These are phyloP conservation scores for Suillus variegatus DNA, from an alignment of 768 basidiomycete genomes.

Conservation along the genomic window DNA sequence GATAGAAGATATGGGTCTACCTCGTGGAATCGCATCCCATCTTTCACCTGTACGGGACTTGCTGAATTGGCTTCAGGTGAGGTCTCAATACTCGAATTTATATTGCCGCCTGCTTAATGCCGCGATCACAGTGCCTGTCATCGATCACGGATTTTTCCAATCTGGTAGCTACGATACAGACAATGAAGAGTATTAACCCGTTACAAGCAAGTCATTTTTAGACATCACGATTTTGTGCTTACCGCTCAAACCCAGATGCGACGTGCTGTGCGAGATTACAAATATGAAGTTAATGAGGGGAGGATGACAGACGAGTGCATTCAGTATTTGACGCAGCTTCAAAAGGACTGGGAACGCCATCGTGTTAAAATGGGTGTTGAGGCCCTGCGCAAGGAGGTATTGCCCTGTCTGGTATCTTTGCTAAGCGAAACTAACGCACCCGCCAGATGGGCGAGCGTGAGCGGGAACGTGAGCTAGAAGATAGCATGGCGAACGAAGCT, in stretches of 20 bases:
- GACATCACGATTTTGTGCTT: constrained; percentile 1
- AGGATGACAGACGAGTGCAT: constrained; percentile 94
- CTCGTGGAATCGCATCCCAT: constrained; percentile 75
- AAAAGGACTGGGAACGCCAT: constrained; percentile 97
- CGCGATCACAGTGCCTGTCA: constrained; percentile 65
- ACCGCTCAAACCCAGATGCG: constrained; percentile 63
- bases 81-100: constrained; percentile 13
- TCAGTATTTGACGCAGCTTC: constrained; percentile 91
- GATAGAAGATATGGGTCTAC: constrained; percentile 80
- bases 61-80: constrained; percentile 82
- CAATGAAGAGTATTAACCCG: constrained; percentile 85
- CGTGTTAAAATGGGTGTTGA: constrained; percentile 86
- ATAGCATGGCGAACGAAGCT: constrained; percentile 34
- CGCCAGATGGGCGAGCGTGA: constrained; percentile 68
- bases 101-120: constrained; percentile 4
- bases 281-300: constrained; percentile 90
- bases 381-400: constrained; percentile 79
- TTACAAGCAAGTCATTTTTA: constrained; percentile 60
- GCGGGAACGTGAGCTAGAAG: constrained; percentile 57
- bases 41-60: constrained; percentile 85
- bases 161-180: constrained; percentile 88
- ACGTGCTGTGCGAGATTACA: constrained; percentile 89
- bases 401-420: constrained; percentile 11
- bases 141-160: constrained; percentile 86
- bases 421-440: constrained; percentile 6